A percentile compares a stretch with the other conserved stretches of the same genome.
Conservation (phyloP, 164 flowering plant species). For the Dillenia suffruticosa region DNA sequence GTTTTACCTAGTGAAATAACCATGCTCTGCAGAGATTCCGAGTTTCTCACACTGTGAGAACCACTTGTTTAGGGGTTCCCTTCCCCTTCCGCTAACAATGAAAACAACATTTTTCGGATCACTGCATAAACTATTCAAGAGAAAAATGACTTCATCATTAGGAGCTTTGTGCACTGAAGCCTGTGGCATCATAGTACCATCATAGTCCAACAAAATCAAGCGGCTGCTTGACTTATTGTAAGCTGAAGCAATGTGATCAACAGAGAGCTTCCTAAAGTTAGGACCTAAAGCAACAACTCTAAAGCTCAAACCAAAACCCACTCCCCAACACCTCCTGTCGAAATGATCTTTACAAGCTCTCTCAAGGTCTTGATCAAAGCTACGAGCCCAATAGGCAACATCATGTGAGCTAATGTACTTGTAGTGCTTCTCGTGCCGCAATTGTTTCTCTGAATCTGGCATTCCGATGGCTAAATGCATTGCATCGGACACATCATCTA, state of each 20-base stretch:
- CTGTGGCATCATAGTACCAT: slow-evolving; percentile 41
- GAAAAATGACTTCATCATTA: slow-evolving; percentile 18
- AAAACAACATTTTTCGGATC: slow-evolving; percentile 39
- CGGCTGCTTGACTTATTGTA: slow-evolving; percentile 27
- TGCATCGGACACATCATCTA: slow-evolving; percentile 25
- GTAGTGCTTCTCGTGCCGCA: slow-evolving; percentile 47
- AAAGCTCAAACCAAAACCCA: slow-evolving; percentile 36
- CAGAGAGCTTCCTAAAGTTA: slow-evolving; percentile 27
- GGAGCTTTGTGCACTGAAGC: slow-evolving; percentile 27
- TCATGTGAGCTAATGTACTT: slow-evolving; percentile 47
- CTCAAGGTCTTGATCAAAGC: slow-evolving; percentile 38
- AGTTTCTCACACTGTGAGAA: slow-evolving; percentile 30
- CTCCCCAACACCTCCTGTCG: slow-evolving; percentile 26
- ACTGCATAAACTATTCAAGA: slow-evolving; percentile 29
- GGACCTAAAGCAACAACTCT: slow-evolving; percentile 36
- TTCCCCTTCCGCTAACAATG: slow-evolving; percentile 44
- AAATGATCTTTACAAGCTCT: slow-evolving; percentile 36
- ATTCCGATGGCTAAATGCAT: slow-evolving; percentile 26
- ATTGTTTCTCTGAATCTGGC: slow-evolving; percentile 28
- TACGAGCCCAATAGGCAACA: slow-evolving; percentile 40
- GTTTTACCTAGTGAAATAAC: slow-evolving; percentile 31
- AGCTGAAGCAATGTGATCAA: slow-evolving; percentile 24
- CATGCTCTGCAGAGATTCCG: slow-evolving; percentile 48
- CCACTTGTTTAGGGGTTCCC: slow-evolving; percentile 30
- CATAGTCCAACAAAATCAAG: slow-evolving; percentile 42